A percentile compares a stretch with the other conserved stretches of the same genome.
Conservation (phyloP, 176 grass and related monocot species). For the Musa troglodytarum region DNA sequence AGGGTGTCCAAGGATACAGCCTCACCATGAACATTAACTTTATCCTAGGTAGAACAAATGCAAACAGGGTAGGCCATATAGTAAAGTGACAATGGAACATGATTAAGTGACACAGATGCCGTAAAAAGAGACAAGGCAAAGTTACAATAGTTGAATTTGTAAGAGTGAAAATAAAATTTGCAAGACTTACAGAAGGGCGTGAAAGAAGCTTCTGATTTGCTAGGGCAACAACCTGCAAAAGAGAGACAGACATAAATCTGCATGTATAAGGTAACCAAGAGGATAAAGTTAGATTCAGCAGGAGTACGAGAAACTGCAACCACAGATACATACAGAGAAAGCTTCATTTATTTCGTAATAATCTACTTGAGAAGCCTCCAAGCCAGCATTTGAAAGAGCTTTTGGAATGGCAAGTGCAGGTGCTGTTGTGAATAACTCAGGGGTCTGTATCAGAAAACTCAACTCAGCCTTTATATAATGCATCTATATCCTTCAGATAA, state of each 20-base stretch:
- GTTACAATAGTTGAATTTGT: background rate
- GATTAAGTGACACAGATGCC: background rate
- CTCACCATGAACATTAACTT: constrained; percentile 88
- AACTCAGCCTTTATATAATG: constrained; percentile 2
- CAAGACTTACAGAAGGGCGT: constrained; percentile 61
- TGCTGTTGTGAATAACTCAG: constrained; percentile 77
- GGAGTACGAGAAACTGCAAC: background rate
- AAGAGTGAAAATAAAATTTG: background rate
- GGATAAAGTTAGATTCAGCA: background rate
- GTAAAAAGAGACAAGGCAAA: background rate
- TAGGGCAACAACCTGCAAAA: constrained; percentile 68
- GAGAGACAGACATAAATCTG: constrained; percentile 15
- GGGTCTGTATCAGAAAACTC: constrained; percentile 39
- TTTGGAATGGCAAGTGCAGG: constrained; percentile 89
- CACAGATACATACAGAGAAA: constrained; percentile 7
- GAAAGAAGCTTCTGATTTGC: constrained; percentile 97
- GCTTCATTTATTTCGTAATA: constrained; percentile 99
- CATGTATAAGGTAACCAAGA: background rate
- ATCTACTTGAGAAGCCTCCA: constrained; percentile 70
- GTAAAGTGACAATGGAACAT: background rate
- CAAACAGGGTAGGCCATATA: background rate
- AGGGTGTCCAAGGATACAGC: constrained; percentile 82
- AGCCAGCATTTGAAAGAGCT: constrained; percentile 55
- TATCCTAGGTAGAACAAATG: constrained; percentile 35
- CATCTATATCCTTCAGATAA: background rate